Conservation (phyloP, 2,329 filamentous ascomycete genomes). For the Aureobasidium sp. region DNA sequence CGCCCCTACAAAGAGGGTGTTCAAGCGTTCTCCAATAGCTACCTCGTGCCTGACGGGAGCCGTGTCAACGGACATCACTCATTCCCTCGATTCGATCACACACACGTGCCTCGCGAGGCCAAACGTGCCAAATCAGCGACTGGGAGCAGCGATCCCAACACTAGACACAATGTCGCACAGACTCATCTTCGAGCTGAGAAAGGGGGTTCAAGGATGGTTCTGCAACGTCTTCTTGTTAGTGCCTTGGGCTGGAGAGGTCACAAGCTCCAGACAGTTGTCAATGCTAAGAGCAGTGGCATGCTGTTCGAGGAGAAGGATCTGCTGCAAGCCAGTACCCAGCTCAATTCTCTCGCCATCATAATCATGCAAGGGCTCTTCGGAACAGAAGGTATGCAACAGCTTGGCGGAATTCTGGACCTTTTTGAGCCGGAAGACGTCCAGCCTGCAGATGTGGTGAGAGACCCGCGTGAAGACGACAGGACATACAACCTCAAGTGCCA, state of each 20-base stretch:
- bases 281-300: conserved; percentile 9
- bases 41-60: neutral
- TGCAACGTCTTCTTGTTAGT: neutral
- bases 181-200: conserved; percentile 4
- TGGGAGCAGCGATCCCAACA: neutral
- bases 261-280: neutral
- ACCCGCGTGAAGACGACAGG: neutral
- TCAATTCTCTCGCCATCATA: neutral
- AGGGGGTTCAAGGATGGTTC: neutral
- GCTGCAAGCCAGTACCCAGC: neutral
- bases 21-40: neutral
- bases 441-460: neutral
- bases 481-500: conserved; percentile 1
- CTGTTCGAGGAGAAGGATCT: conserved; percentile 5
- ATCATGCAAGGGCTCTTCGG: neutral
- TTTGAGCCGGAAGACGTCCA: conserved; percentile 6
- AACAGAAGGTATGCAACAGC: neutral
- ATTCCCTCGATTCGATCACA: neutral
- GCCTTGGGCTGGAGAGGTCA: neutral
- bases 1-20: neutral
- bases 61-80: neutral
- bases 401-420: neutral
- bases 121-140: neutral
- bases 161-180: conserved; percentile 5
- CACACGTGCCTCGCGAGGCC: neutral